phyloP scores from a whole-genome alignment of 306 rosid species.

The Malus asiatica region DNA sequence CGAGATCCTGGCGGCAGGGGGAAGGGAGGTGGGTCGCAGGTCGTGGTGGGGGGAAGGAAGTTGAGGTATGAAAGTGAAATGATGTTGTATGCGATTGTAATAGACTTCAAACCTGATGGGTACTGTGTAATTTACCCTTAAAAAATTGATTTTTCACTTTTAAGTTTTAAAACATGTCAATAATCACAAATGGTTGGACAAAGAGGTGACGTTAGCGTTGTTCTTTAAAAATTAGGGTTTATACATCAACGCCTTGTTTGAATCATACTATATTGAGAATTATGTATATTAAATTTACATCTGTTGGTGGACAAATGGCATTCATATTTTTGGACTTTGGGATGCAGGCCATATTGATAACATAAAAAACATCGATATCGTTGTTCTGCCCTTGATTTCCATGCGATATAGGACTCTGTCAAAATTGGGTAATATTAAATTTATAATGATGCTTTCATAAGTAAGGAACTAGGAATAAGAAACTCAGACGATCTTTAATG shows the following conservation, averaged over 20 bases:
- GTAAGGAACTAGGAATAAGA: not conserved
- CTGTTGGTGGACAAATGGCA: not conserved
- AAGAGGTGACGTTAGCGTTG: too few relatives aligned
- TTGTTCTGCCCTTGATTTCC: constrained; percentile 3
- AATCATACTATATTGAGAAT: not conserved
- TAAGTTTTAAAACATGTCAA: too few relatives aligned
- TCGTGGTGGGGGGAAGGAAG: too few relatives aligned
- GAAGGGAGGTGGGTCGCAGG: too few relatives aligned
- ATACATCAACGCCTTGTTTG: not conserved
- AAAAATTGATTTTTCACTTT: too few relatives aligned
- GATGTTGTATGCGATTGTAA: too few relatives aligned
- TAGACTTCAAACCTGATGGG: too few relatives aligned
- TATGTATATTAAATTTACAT: not conserved
- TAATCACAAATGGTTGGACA: too few relatives aligned
- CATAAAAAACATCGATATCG: constrained; percentile 23
- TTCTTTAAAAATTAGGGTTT: not conserved
- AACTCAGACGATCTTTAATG: not conserved
- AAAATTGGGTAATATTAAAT: not conserved
- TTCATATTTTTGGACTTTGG: not conserved
- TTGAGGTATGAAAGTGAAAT: too few relatives aligned
- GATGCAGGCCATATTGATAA: constrained; percentile 26
- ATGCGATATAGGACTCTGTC: constrained; percentile 8
- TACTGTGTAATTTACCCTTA: too few relatives aligned
- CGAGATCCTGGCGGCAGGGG: too few relatives aligned
- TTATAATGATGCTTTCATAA: not conserved